Conservation (phyloP, 2,329 filamentous ascomycete genomes). For the Neoscytalidium dimidiatum region DNA sequence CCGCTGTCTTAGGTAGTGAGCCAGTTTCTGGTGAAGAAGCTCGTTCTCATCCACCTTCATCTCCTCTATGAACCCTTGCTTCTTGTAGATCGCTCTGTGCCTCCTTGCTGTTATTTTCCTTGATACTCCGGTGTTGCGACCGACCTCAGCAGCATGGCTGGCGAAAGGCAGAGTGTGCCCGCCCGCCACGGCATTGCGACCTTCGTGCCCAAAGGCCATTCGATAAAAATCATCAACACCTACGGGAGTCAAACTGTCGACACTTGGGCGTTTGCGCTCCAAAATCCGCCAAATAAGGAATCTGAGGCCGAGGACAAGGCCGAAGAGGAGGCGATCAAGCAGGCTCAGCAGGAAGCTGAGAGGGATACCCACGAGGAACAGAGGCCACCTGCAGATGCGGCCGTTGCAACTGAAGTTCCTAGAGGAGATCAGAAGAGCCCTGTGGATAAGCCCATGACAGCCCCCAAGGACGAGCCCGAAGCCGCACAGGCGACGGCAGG, state of each 20-base stretch:
- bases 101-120: neutral
- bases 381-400: slow-evolving; percentile 21
- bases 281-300: slow-evolving; percentile 36
- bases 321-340: slow-evolving; percentile 23
- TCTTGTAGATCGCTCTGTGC: neutral
- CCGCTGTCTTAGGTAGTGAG: neutral
- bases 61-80: neutral
- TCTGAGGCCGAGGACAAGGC: slow-evolving; percentile 36
- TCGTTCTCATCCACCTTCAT: neutral
- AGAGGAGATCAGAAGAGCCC: neutral
- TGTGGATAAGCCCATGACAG: neutral
- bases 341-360: slow-evolving; percentile 24
- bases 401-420: neutral
- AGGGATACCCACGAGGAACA: slow-evolving; percentile 23
- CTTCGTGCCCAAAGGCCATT: slow-evolving; percentile 50
- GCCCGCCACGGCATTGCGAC: slow-evolving; percentile 53
- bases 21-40: neutral
- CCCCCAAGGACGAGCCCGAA: neutral
- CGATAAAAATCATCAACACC: slow-evolving; percentile 53
- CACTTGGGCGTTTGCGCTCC: slow-evolving; percentile 52
- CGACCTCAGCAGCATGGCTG: slow-evolving; percentile 36
- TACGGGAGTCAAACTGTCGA: slow-evolving; percentile 54
- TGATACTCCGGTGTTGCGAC: slow-evolving; percentile 18
- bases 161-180: slow-evolving; percentile 48
- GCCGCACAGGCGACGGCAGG: neutral